These are phyloP conservation scores for Choricystis sp. DNA, from an alignment of 139 green algal species.

Conservation along the genomic window DNA sequence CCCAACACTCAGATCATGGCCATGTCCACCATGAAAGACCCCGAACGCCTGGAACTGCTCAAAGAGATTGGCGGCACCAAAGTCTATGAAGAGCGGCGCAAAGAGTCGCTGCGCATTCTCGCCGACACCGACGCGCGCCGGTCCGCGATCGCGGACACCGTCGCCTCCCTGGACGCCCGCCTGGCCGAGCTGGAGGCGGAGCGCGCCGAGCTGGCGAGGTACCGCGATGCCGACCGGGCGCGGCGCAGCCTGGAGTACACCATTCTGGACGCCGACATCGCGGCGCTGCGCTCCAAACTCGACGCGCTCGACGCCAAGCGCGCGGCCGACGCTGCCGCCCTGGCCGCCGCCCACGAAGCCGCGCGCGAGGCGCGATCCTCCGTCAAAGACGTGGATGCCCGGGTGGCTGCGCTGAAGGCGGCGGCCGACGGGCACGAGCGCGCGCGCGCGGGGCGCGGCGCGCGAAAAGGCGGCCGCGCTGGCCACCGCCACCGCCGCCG, in stretches of 20 bases:
- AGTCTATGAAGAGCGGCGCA: constrained; percentile 80
- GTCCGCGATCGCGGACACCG: constrained; percentile 61
- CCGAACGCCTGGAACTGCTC: constrained; percentile 83
- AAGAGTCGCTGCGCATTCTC: constrained; percentile 76
- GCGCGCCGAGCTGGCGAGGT: constrained; percentile 72
- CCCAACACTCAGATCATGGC: constrained; percentile 42
- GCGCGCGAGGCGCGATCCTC: neutral
- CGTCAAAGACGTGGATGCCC: neutral
- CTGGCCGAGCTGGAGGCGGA: constrained; percentile 63
- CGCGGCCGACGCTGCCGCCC: neutral
- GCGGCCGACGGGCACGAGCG: constrained; percentile 1
- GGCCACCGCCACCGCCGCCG: constrained; percentile 21
- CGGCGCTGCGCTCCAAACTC: constrained; percentile 24
- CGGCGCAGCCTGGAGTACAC: constrained; percentile 76
- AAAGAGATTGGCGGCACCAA: constrained; percentile 96
- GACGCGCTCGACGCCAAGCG: constrained; percentile 13
- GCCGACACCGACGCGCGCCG: constrained; percentile 57
- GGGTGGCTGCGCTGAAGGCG: constrained; percentile 1
- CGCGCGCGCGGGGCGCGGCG: neutral
- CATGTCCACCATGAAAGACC: constrained; percentile 75
- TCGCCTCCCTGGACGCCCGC: constrained; percentile 48
- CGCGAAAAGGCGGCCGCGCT: constrained; percentile 26
- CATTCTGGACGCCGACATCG: constrained; percentile 73
- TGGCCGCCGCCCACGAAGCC: neutral
- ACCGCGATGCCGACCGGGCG: constrained; percentile 64